A percentile compares a stretch with the other conserved stretches of the same genome.
Conservation (phyloP, 345 rosid species). For the Garcia nutans region DNA sequence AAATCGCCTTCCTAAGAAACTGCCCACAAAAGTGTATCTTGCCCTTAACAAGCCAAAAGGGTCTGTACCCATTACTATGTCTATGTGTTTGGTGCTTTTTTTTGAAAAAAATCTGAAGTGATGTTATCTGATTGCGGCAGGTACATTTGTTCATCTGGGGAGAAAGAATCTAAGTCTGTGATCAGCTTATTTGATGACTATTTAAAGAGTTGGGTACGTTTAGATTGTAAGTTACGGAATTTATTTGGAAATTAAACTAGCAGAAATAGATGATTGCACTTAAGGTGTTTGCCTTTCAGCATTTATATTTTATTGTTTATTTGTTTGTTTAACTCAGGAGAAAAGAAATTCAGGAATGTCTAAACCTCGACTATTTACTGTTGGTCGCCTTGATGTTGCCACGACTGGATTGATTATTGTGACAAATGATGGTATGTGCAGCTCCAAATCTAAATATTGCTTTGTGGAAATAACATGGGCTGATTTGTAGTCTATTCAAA, state of each 20-base stretch:
- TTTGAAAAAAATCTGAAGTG: neutral
- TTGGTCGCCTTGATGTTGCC: conserved; percentile 98
- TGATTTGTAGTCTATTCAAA: conserved; percentile 4
- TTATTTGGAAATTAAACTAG: neutral
- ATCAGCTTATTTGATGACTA: conserved; percentile 66
- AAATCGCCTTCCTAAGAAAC: conserved; percentile 75
- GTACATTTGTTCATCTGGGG: conserved; percentile 91
- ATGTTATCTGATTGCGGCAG: conserved; percentile 39
- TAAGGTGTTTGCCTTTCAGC: neutral
- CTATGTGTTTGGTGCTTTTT: neutral
- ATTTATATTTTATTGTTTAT: neutral
- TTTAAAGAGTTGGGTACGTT: conserved; percentile 68
- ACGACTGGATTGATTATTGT: conserved; percentile 80
- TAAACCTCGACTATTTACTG: conserved; percentile 85
- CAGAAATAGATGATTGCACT: no score
- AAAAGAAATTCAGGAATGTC: conserved; percentile 68
- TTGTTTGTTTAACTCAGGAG: conserved; percentile 37
- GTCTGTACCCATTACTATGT: conserved; percentile 38
- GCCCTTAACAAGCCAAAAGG: conserved; percentile 98
- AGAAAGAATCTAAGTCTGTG: conserved; percentile 71
- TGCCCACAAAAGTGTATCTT: conserved; percentile 86
- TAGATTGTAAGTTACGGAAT: neutral
- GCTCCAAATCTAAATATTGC: conserved; percentile 1
- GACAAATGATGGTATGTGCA: conserved; percentile 75
- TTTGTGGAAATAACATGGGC: conserved; percentile 6